Conservation (phyloP, 2,329 filamentous ascomycete species). For the Epichloe baconii region DNA sequence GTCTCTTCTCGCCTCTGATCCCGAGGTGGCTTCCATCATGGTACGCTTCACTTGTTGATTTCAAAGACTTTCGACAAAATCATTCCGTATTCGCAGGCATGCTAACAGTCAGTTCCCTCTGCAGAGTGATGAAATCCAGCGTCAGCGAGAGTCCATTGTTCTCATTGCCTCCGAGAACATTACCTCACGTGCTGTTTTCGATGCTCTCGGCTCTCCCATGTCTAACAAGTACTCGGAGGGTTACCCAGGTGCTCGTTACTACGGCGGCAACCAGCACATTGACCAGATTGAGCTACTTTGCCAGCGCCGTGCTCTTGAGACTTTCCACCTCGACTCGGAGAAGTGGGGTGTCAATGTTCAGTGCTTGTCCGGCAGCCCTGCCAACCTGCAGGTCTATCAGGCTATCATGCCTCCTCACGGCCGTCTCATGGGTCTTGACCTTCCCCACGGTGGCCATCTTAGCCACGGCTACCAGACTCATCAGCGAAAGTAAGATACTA, state of each 20-base stretch:
- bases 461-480: slow-evolving; percentile 97
- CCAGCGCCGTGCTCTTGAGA: slow-evolving; percentile 83
- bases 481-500: slow-evolving; percentile 57
- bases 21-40: slow-evolving; percentile 95
- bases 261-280: slow-evolving; percentile 98
- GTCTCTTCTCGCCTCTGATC: slow-evolving; percentile 79
- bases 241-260: slow-evolving; percentile 95
- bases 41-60: slow-evolving; percentile 34
- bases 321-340: slow-evolving; percentile 72
- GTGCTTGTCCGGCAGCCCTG: slow-evolving; percentile 81
- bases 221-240: slow-evolving; percentile 99
- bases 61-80: neutral
- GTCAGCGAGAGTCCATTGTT: slow-evolving; percentile 96
- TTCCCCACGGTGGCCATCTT: slow-evolving; percentile 88
- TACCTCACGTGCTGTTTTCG: slow-evolving; percentile 94
- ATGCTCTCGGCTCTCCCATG: slow-evolving; percentile 89
- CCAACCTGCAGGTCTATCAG: slow-evolving; percentile 97
- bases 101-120: slow-evolving; percentile 17
- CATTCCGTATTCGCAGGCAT: neutral
- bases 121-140: slow-evolving; percentile 84
- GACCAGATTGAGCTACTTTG: slow-evolving; percentile 91
- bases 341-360: slow-evolving; percentile 99
- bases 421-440: slow-evolving; percentile 89
- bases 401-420: slow-evolving; percentile 93
- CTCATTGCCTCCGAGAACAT: slow-evolving; percentile 99